phyloP scores from a whole-genome alignment of 2,329 filamentous ascomycete species.

The Aspergillus hiratsukae region DNA sequence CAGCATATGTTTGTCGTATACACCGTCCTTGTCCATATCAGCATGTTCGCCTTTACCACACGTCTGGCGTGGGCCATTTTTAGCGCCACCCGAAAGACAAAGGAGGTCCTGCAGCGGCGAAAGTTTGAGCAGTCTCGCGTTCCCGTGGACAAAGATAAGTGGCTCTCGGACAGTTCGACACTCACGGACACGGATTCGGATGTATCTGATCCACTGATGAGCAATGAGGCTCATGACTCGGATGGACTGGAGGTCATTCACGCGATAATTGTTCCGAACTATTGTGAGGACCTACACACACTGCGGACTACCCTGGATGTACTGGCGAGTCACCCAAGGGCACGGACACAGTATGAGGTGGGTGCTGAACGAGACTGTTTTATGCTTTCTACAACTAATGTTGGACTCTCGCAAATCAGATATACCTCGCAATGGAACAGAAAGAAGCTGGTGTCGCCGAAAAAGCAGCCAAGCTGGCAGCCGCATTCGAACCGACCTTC shows the following conservation, averaged over 20 bases:
- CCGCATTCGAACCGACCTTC: conserved; percentile 61
- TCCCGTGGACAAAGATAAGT: not conserved
- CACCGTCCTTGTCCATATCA: conserved; percentile 59
- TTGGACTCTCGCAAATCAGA: conserved; percentile 38
- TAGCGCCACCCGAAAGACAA: conserved; percentile 32
- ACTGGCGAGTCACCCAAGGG: conserved; percentile 62
- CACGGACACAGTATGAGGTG: conserved; percentile 64
- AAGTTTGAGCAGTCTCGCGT: not conserved
- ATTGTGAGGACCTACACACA: conserved; percentile 67
- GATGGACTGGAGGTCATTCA: conserved; percentile 47
- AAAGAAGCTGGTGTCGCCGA: conserved; percentile 47
- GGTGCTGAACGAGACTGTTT: conserved; percentile 32
- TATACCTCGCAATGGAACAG: conserved; percentile 70
- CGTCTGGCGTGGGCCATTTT: conserved; percentile 46
- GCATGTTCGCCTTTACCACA: conserved; percentile 57
- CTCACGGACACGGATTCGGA: not conserved
- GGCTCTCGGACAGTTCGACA: not conserved
- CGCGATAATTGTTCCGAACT: conserved; percentile 67
- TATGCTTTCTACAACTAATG: not conserved
- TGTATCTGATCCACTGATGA: not conserved
- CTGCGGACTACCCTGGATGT: conserved; percentile 65
- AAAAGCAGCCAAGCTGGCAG: conserved; percentile 60
- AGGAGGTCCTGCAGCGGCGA: conserved; percentile 23
- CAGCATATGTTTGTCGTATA: conserved; percentile 57
- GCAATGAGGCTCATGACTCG: not conserved